phyloP scores from a whole-genome alignment of 495 filamentous ascomycete genomes.

The Sporormia fimetaria region DNA sequence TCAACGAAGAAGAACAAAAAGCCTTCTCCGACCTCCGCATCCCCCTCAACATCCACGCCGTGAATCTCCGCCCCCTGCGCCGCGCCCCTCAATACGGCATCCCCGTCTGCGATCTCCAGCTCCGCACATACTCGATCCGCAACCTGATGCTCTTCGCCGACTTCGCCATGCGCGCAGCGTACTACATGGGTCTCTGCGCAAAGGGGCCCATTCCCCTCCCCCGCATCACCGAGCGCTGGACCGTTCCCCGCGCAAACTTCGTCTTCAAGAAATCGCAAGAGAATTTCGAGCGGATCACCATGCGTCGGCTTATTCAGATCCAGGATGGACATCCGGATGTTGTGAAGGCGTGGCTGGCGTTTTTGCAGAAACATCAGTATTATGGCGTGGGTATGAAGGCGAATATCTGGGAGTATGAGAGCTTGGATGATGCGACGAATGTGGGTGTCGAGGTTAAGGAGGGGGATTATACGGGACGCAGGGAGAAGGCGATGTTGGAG shows the following conservation, averaged over 20 bases:
- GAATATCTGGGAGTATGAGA: slow-evolving; percentile 81
- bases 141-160: slow-evolving; percentile 93
- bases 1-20: slow-evolving; percentile 12
- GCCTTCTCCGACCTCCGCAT: slow-evolving; percentile 41
- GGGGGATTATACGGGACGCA: slow-evolving; percentile 20
- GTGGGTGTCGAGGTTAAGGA: slow-evolving; percentile 27
- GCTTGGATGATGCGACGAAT: slow-evolving; percentile 36
- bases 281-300: slow-evolving; percentile 87
- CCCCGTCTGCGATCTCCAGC: slow-evolving; percentile 78
- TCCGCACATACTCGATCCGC: slow-evolving; percentile 81
- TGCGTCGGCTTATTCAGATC: slow-evolving; percentile 81
- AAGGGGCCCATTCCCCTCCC: slow-evolving; percentile 84
- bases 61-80: slow-evolving; percentile 77
- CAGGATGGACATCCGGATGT: slow-evolving; percentile 82
- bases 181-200: slow-evolving; percentile 81
- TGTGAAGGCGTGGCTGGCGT: slow-evolving; percentile 84
- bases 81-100: slow-evolving; percentile 60
- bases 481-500: slow-evolving; percentile 24
- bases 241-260: slow-evolving; percentile 79
- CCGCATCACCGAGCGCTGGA: slow-evolving; percentile 80
- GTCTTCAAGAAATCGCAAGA: slow-evolving; percentile 95
- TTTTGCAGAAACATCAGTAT: slow-evolving; percentile 78
- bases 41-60: slow-evolving; percentile 66
- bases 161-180: slow-evolving; percentile 88
- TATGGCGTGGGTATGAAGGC: slow-evolving; percentile 98